Conservation (phyloP, 2,329 filamentous ascomycete genomes). For the Chaetomium sp. region DNA sequence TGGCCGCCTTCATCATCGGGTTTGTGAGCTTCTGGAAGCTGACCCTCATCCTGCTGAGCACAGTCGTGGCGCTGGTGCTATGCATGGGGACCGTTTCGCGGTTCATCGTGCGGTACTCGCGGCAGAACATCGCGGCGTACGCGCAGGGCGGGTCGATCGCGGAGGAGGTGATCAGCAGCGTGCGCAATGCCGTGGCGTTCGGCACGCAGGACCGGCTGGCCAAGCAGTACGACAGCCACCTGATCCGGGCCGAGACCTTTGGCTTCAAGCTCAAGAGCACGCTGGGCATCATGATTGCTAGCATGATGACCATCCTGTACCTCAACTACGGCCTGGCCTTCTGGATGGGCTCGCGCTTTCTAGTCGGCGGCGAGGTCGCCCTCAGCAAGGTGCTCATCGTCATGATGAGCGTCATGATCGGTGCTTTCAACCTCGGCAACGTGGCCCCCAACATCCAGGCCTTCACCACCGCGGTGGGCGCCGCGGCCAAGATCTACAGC, state of each 20-base stretch:
- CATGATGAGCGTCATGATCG: conserved; percentile 85
- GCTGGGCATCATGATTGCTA: conserved; percentile 71
- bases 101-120: conserved; percentile 76
- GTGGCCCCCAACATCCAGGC: conserved; percentile 80
- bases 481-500: conserved; percentile 84
- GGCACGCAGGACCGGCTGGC: conserved; percentile 91
- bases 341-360: conserved; percentile 75
- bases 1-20: conserved; percentile 83
- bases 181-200: conserved; percentile 88
- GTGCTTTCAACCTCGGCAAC: conserved; percentile 84
- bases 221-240: conserved; percentile 71
- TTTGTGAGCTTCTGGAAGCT: conserved; percentile 92
- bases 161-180: conserved; percentile 90
- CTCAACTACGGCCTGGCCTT: conserved; percentile 83
- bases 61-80: conserved; percentile 70
- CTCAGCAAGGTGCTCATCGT: conserved; percentile 75
- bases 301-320: conserved; percentile 78
- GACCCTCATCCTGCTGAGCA: conserved; percentile 78
- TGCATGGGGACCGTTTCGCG: conserved; percentile 67
- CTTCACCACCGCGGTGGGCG: conserved; percentile 75
- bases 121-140: conserved; percentile 70
- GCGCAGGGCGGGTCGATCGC: conserved; percentile 80
- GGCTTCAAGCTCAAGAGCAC: conserved; percentile 70
- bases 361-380: conserved; percentile 58
- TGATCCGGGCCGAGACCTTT: conserved; percentile 65